These are phyloP conservation scores for Candida broadrunensis DNA, from an alignment of 805 yeast species.

Conservation along the genomic window DNA sequence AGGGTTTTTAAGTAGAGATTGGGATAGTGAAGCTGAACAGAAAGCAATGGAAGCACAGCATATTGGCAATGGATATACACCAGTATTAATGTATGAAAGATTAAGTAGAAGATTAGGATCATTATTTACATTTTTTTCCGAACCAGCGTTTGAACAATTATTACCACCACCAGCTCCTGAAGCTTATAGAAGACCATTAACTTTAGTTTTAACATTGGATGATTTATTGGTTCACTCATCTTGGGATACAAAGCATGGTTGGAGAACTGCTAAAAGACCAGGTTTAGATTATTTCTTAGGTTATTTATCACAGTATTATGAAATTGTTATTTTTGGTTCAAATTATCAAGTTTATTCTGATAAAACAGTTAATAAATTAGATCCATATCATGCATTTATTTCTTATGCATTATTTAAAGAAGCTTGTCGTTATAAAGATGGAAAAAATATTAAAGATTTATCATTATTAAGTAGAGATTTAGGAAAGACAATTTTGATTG, in stretches of 20 bases:
- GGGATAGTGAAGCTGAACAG: slow-evolving; percentile 75
- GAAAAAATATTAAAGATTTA: slow-evolving; percentile 85
- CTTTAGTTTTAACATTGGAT: slow-evolving; percentile 85
- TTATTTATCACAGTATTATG: slow-evolving; percentile 92
- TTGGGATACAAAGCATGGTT: slow-evolving; percentile 89
- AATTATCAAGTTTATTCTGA: slow-evolving; percentile 85
- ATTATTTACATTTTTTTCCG: slow-evolving; percentile 79
- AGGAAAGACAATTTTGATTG: slow-evolving; percentile 75
- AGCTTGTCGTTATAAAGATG: slow-evolving; percentile 86
- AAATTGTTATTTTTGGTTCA: slow-evolving; percentile 85
- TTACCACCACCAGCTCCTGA: slow-evolving; percentile 92
- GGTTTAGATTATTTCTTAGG: slow-evolving; percentile 96
- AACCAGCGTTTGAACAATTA: slow-evolving; percentile 90
- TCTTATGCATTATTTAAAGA: slow-evolving; percentile 87
- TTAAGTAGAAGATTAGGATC: slow-evolving; percentile 68
- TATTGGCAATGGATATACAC: slow-evolving; percentile 66
- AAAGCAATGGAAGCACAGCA: slow-evolving; percentile 48
- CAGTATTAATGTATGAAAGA: slow-evolving; percentile 64
- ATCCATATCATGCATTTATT: slow-evolving; percentile 87
- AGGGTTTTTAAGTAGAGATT: slow-evolving; percentile 74
- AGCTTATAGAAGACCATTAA: slow-evolving; percentile 88
- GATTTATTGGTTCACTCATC: slow-evolving; percentile 87
- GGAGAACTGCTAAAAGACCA: slow-evolving; percentile 99
- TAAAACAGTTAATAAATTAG: slow-evolving; percentile 80
- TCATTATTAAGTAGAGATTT: slow-evolving; percentile 88